Evolutionary conservation across 73 alveolate genomes (phyloP), one percentile per base, ranked within the genome.

Genomic region (Strombidium stylifer): DNA sequence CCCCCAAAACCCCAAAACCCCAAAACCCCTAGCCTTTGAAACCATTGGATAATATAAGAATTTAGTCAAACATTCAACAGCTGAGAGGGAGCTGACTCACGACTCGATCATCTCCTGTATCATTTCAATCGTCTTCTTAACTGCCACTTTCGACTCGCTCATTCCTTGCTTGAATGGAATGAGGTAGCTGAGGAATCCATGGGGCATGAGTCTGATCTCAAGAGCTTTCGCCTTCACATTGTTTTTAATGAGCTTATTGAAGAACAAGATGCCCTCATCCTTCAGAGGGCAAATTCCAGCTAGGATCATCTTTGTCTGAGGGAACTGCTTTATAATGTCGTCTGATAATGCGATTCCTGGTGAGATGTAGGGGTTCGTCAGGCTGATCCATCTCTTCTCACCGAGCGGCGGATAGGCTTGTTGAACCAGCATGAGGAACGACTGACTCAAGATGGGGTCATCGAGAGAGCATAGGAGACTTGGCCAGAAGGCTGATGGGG

Each of bases 401-500:
- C 73, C 58, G 52, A 78, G 84, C 16, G 84, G 81, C 26, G 84
- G 51, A 69, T 93, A 91, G 45, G 92, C 80, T 30, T 85, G 85
- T 27, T 84, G 67, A 52, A 96, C 82, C 75, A 95, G 70, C 49
- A 62, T 65, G 55, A 93, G 82, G 69, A 95, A 86, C 36, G 89
- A 85, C 55, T 75, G 84, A 53, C 91, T 85, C 36, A 95, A 69
- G 37, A 95, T 74, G 39, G 96, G 92, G 58, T 95, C 99, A 69
- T 82, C 87, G 24, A 95, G 62, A 7, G 97, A 84, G 44, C 75
- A 72, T 36, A 93, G 35, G 45, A 78, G 69, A 37, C 95, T 73
- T 26, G 98, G 98, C 40, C 91, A 54, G 65, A 93, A 87, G 19
- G 78, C 81, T 41, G 73, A 66, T 21, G 69, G 52, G 27, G 89